Percentiles rank a stretch among this genome's conserved stretches.
phyloP scores from a whole-genome alignment of 768 basidiomycete genomes.

The Harrya chromipes region DNA sequence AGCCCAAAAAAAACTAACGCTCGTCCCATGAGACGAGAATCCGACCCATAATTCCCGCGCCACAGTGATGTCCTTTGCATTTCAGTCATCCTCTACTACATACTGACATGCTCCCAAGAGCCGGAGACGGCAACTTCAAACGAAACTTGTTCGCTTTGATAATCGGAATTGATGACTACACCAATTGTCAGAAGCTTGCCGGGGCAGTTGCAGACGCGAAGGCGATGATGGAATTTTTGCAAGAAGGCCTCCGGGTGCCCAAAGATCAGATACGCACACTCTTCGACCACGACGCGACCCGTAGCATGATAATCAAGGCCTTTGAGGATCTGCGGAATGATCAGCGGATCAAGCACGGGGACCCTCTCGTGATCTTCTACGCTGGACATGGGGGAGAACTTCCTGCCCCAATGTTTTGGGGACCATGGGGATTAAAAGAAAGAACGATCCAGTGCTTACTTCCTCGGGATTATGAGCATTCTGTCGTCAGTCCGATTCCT shows the following conservation, averaged over 20 bases:
- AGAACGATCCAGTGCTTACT: slow-evolving; percentile 24
- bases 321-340: slow-evolving; percentile 24
- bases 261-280: slow-evolving; percentile 35
- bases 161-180: slow-evolving; percentile 44
- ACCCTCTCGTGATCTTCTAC: slow-evolving; percentile 42
- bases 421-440: slow-evolving; percentile 10
- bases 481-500: slow-evolving; percentile 34
- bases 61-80: too few relatives aligned
- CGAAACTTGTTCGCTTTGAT: slow-evolving; percentile 34
- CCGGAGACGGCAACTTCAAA: too few relatives aligned
- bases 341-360: slow-evolving; percentile 23
- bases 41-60: too few relatives aligned
- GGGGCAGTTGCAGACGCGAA: slow-evolving; percentile 42
- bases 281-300: slow-evolving; percentile 37
- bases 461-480: slow-evolving; percentile 33
- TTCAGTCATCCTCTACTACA: too few relatives aligned
- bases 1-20: too few relatives aligned
- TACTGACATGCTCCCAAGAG: too few relatives aligned
- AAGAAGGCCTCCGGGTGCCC: slow-evolving; percentile 29
- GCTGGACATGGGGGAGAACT: slow-evolving; percentile 44
- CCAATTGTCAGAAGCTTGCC: slow-evolving; percentile 25
- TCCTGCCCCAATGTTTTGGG: slow-evolving; percentile 28
- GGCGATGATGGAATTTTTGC: slow-evolving; percentile 35
- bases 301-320: slow-evolving; percentile 32
- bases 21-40: too few relatives aligned